phyloP scores from a whole-genome alignment of 2,329 filamentous ascomycete genomes.

The Pseudonectria foliicola region DNA sequence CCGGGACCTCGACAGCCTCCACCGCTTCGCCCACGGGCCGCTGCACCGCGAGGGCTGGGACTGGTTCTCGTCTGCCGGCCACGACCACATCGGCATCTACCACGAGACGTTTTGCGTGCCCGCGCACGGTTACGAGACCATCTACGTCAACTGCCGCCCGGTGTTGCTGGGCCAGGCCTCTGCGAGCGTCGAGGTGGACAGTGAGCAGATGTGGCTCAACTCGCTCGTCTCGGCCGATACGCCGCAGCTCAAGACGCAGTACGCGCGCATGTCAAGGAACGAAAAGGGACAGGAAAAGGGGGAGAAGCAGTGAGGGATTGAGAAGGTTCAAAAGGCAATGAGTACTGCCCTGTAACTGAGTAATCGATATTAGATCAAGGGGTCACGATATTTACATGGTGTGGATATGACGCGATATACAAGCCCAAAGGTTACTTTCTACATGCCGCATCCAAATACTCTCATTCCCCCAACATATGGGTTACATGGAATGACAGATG shows the following conservation, averaged over 20 bases:
- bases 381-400: no score
- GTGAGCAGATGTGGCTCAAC: slow-evolving; percentile 25
- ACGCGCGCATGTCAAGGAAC: slow-evolving; percentile 24
- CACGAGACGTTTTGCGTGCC: slow-evolving; percentile 47
- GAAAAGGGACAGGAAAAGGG: slow-evolving; percentile 12
- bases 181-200: slow-evolving; percentile 17
- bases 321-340: no score
- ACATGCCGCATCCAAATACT: no score
- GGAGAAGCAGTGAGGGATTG: background rate
- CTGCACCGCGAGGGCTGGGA: slow-evolving; percentile 43
- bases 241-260: slow-evolving; percentile 28
- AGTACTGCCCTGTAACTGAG: no score
- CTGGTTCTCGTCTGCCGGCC: slow-evolving; percentile 36
- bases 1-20: slow-evolving; percentile 37
- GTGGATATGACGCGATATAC: no score
- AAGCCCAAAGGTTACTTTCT: no score
- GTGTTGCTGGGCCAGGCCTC: slow-evolving; percentile 26
- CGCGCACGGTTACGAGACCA: slow-evolving; percentile 40
- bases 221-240: slow-evolving; percentile 27
- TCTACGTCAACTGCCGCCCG: slow-evolving; percentile 41
- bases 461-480: no score
- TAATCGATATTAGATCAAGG: no score
- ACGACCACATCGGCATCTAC: slow-evolving; percentile 40
- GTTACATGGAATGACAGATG: no score
- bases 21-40: slow-evolving; percentile 43